Evolutionary conservation across 2,329 filamentous ascomycete species (phyloP), one percentile per base, ranked within the genome.

Genomic region (Lachnellula willkommii): DNA sequence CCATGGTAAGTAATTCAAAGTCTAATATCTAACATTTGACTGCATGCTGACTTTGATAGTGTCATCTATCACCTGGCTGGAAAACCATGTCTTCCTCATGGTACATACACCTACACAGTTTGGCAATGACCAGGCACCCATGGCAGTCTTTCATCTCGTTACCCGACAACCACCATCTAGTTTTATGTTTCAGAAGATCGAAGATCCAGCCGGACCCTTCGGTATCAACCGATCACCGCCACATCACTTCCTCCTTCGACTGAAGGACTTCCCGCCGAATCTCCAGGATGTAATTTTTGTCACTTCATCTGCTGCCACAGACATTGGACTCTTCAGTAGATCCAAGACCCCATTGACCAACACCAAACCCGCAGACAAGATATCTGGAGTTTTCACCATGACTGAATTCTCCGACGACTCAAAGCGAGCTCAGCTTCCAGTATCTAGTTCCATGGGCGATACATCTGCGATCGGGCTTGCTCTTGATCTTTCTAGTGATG

Each of bases 21-120:
- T 32, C n/a, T 17, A 28, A 20, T 39, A 28, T 22, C 4, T 22
- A n/a, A 36, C 20, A 42, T 45, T 9, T 37, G 15, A 60, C 36
- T 35, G 52, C 40, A 40, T 55, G 32, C 67, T 72, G 61, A 74
- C 60, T 17, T 37, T 22, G 32, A 50, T 64, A 87, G 89, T 95
- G 2, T 89, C 90, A 4, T 87, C 88, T 15, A 79, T 99, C 42
- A 80, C 81, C 39, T 99, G 95, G 94, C 79, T 97, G 20, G 89
- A 94, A 67, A 96, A 94, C 64, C 76, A 95, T 64, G 75, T 93
- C 2, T 95, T 96, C 69, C 77, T 97, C 46, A 79, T 87, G 54
- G 82, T 94, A 22, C 87, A 96, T 71, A 90, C 88, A 1, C 79
- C 82, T n/a, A 75, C 79, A 32, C 80, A 79, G 58, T 77, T 79